These are phyloP conservation scores for Colletotrichum eremochloae DNA, from an alignment of 2,329 filamentous ascomycete genomes.

Conservation along the genomic window DNA sequence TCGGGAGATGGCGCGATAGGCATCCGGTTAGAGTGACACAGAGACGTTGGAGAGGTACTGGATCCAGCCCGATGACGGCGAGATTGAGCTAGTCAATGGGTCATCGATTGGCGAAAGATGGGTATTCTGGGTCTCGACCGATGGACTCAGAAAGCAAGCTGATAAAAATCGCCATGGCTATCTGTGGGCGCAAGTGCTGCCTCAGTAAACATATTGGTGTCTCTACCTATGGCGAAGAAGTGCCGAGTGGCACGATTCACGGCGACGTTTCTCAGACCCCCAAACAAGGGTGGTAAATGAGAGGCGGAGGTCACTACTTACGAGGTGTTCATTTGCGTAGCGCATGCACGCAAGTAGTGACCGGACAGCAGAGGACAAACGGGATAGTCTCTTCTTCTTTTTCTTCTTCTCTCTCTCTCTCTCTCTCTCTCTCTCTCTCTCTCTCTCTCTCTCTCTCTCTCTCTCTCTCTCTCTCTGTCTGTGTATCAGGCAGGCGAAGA, in stretches of 20 bases:
- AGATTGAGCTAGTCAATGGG: not conserved
- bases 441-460: not conserved
- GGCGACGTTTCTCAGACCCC: not conserved
- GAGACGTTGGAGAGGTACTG: constrained; percentile 11
- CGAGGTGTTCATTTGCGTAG: constrained; percentile 5
- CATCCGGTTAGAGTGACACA: constrained; percentile 23
- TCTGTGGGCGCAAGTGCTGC: constrained; percentile 2
- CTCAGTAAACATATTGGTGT: not conserved
- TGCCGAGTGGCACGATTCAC: constrained; percentile 3
- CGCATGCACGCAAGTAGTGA: not conserved
- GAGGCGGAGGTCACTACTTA: not conserved
- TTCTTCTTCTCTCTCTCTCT: not conserved
- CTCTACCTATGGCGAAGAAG: not conserved
- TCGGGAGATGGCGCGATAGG: constrained; percentile 28
- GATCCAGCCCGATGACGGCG: not conserved
- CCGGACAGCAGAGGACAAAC: not conserved
- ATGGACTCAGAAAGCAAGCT: not conserved
- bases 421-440: not conserved
- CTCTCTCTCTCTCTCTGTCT: not conserved
- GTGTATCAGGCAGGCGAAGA: constrained; percentile 15
- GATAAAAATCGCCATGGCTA: not conserved
- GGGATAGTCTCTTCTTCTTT: not conserved
- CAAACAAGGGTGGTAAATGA: not conserved
- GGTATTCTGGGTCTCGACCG: not conserved
- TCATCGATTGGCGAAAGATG: not conserved